These are phyloP conservation scores for Ceratobasidium sp. DNA, from an alignment of 1,284 basidiomycete species.

Conservation along the genomic window DNA sequence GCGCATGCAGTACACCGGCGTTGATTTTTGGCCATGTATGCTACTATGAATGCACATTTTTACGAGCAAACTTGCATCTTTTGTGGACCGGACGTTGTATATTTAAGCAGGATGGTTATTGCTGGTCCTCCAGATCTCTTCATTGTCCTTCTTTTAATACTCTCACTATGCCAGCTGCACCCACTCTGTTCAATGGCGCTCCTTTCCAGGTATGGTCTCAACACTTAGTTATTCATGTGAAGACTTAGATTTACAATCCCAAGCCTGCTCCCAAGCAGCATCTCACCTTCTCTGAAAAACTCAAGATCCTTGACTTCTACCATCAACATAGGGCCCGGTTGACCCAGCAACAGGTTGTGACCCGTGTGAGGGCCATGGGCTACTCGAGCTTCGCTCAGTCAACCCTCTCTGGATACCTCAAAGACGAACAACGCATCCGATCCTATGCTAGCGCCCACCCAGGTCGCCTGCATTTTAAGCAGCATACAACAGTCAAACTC, in stretches of 20 bases:
- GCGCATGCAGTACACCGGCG: neutral
- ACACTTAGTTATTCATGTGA: neutral
- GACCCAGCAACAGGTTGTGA: neutral
- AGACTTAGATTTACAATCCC: neutral
- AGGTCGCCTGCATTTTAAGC: neutral
- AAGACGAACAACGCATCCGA: neutral
- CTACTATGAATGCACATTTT: neutral
- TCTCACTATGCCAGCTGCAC: neutral
- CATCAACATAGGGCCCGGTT: neutral
- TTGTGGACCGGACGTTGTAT: neutral
- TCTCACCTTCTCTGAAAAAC: neutral
- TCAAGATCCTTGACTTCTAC: slow-evolving; percentile 1
- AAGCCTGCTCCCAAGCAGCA: neutral
- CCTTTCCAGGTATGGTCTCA: neutral
- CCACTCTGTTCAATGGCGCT: neutral
- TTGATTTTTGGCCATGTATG: neutral
- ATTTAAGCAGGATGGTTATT: neutral
- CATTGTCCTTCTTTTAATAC: neutral
- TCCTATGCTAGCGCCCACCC: neutral
- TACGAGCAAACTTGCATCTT: too few species aligned
- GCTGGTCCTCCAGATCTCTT: neutral
- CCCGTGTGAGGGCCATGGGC: neutral
- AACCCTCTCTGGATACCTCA: neutral
- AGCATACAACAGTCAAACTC: slow-evolving; percentile 48
- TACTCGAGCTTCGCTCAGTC: neutral